Evolutionary conservation across 2,329 filamentous ascomycete genomes (phyloP).

Genomic region (Orbilia ellipsospora): DNA sequence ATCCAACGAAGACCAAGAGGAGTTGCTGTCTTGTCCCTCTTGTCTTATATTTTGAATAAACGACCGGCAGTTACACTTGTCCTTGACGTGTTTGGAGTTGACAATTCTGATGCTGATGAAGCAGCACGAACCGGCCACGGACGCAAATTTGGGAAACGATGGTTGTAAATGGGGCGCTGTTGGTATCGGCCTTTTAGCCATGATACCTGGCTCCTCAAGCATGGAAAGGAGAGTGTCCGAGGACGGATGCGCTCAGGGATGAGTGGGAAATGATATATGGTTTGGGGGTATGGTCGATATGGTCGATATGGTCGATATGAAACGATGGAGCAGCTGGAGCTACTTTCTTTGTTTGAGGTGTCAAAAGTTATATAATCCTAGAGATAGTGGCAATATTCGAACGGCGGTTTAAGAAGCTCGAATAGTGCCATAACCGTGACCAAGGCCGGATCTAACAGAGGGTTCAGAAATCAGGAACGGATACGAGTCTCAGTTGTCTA

Average conservation of each 20-base stretch:
- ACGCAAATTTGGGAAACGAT: slow-evolving; percentile 48
- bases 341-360: slow-evolving; percentile 21
- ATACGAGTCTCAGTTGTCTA: slow-evolving; percentile 27
- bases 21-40: slow-evolving; percentile 33
- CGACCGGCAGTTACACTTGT: slow-evolving; percentile 49
- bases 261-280: background rate
- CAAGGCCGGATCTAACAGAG: slow-evolving; percentile 23
- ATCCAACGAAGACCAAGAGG: slow-evolving; percentile 54
- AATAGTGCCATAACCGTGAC: slow-evolving; percentile 47
- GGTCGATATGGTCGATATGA: background rate
- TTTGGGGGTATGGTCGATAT: no score
- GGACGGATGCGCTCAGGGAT: background rate
- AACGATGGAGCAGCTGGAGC: slow-evolving; percentile 14
- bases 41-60: slow-evolving; percentile 48
- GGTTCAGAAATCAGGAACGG: slow-evolving; percentile 23
- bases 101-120: slow-evolving; percentile 48
- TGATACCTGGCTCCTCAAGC: slow-evolving; percentile 51
- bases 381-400: slow-evolving; percentile 28
- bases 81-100: slow-evolving; percentile 49
- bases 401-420: slow-evolving; percentile 54
- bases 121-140: slow-evolving; percentile 52
- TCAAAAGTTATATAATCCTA: slow-evolving; percentile 22
- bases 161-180: slow-evolving; percentile 45
- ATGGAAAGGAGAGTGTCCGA: slow-evolving; percentile 31
- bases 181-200: slow-evolving; percentile 55